Evolutionary conservation across 129 eudicot genomes (phyloP).

Genomic region (Erigeron canadensis): DNA sequence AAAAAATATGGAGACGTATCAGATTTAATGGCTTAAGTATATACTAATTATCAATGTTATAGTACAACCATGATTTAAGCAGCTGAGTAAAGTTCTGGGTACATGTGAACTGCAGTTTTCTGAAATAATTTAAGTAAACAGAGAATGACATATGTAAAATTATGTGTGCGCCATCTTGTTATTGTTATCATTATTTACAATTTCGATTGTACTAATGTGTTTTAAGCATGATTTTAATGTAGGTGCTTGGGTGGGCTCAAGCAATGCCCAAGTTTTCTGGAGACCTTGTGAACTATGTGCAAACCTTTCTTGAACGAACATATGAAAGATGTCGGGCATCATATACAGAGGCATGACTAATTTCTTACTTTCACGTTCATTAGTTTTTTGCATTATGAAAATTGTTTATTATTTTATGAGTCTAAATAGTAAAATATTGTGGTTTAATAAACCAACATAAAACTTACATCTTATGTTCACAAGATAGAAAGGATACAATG

Average conservation of each 20-base stretch:
- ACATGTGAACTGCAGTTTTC: too few species aligned
- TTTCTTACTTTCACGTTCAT: slow-evolving; percentile 24
- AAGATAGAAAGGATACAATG: too few species aligned
- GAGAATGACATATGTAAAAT: not conserved
- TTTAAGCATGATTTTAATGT: slow-evolving; percentile 14
- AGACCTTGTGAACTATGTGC: slow-evolving; percentile 87
- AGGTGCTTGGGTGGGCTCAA: slow-evolving; percentile 99
- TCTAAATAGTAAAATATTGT: too few species aligned
- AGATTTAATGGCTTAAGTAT: not conserved
- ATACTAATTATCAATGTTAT: not conserved
- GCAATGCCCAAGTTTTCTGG: slow-evolving; percentile 97
- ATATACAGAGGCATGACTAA: slow-evolving; percentile 75
- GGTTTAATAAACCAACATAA: too few species aligned
- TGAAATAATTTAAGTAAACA: not conserved
- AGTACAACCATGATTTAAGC: not conserved
- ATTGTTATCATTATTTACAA: slow-evolving; percentile 5
- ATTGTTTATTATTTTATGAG: not conserved
- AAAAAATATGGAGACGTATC: too few species aligned
- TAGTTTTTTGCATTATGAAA: slow-evolving; percentile 1
- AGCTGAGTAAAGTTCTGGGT: too few species aligned
- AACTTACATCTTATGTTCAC: too few species aligned
- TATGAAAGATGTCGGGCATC: slow-evolving; percentile 99
- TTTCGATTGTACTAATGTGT: slow-evolving; percentile 20
- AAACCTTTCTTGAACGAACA: slow-evolving; percentile 90
- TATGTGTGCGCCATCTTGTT: not conserved